Evolutionary conservation across 2,329 filamentous ascomycete species (phyloP).

Genomic region (Elsinoe ampelina): DNA sequence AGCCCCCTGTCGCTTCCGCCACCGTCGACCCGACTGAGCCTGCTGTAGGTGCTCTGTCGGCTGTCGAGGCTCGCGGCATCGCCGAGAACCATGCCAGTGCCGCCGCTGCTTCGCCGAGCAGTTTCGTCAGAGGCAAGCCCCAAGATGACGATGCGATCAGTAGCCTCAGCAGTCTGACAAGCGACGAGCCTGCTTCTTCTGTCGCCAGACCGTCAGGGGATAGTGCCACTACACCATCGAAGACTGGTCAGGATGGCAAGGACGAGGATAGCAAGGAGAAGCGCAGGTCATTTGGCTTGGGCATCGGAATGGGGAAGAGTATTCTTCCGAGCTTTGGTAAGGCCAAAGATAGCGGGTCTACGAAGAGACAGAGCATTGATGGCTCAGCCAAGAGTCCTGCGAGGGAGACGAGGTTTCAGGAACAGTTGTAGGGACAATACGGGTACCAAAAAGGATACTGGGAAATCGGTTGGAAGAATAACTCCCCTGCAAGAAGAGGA

Average conservation of each 20-base stretch:
- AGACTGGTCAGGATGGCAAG: neutral
- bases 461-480: no score
- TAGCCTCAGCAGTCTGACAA: neutral
- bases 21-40: constrained; percentile 6
- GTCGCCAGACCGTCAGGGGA: neutral
- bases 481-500: neutral
- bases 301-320: constrained; percentile 1
- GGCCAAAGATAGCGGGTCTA: neutral
- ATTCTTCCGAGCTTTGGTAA: neutral
- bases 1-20: neutral
- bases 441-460: neutral
- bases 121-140: neutral
- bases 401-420: constrained; percentile 50
- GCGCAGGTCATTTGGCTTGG: constrained; percentile 1
- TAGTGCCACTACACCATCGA: neutral
- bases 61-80: constrained; percentile 4
- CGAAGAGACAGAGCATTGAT: neutral
- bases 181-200: neutral
- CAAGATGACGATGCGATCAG: neutral
- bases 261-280: constrained; percentile 4
- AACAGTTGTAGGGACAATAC: constrained; percentile 40
- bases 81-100: neutral
- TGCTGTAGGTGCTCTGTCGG: neutral
- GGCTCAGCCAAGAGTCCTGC: constrained; percentile 36
- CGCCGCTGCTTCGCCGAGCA: neutral